Evolutionary conservation across 495 filamentous ascomycete species (phyloP), one percentile per base, ranked within the genome.

Genomic region (Penicillium paxilli): DNA sequence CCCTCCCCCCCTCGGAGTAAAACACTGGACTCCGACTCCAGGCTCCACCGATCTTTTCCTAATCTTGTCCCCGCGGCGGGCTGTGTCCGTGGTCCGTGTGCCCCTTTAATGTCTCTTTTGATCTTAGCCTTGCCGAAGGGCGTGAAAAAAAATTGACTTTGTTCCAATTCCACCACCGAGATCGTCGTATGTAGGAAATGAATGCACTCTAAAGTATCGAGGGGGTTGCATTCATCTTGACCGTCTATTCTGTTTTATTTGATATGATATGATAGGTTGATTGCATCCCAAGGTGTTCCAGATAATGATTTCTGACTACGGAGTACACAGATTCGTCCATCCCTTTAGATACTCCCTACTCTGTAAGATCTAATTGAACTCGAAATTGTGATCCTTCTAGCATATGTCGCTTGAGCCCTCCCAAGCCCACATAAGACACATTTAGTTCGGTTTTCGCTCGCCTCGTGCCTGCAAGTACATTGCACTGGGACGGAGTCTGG

Each of bases 61-160:
- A 59, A 62, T 68, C 62, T 16, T 50, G 46, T 68, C 65, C 67
- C 67, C 67, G 67, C 67, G 37, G 41, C 58, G 65, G 61, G 62
- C 64, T 60, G 49, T 60, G 62, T 57, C 53, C 55, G 19, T 59
- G 55, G 61, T 37, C 53, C 45, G 51, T 55, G 52, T 55, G 37
- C 56, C 35, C 54, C 44, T 60, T 22, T 52, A 26, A 52, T 55
- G 26, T 32, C 54, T 44, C 11, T 35, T 59, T 54, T 58, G 45
- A 40, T 48, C 42, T 53, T 72, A 66, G 67, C 44, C 59, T 52
- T 61, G 58, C 60, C 65, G 63, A 72, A 72, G 69, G 69, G 69
- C 69, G 69, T 72, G 55, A 38, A 63, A 62, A 63, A 62, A 62
- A 64, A 65, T 69, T 69, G 61, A 67, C 55, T 65, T 67, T 62